phyloP scores from a whole-genome alignment of 2,329 filamentous ascomycete species.

The Stachybotrys elegans region DNA sequence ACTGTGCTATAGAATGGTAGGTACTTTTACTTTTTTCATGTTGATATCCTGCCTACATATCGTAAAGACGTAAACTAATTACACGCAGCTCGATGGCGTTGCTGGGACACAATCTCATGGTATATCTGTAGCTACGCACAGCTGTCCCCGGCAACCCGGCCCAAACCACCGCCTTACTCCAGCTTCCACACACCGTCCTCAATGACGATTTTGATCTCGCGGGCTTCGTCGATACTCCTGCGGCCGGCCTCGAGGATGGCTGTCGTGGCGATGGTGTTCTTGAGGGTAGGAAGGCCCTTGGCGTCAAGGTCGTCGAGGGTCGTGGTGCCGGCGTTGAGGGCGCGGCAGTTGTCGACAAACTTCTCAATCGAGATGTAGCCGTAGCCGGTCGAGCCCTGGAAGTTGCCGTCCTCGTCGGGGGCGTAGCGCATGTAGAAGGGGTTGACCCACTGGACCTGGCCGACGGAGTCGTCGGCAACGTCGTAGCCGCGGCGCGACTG shows the following conservation, averaged over 20 bases:
- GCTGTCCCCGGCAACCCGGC: not conserved
- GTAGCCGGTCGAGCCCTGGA: slow-evolving; percentile 84
- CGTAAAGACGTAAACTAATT: too few relatives aligned
- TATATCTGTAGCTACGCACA: too few relatives aligned
- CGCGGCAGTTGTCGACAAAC: slow-evolving; percentile 81
- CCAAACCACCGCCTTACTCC: slow-evolving; percentile 25
- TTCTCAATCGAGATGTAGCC: slow-evolving; percentile 95
- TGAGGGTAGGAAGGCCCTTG: slow-evolving; percentile 76
- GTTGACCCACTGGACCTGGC: slow-evolving; percentile 79
- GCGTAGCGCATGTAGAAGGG: slow-evolving; percentile 96
- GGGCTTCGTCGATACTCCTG: slow-evolving; percentile 75
- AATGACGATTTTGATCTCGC: slow-evolving; percentile 69
- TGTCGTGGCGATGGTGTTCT: slow-evolving; percentile 86
- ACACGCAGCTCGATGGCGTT: too few relatives aligned
- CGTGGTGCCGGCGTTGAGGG: slow-evolving; percentile 68
- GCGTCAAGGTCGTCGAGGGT: slow-evolving; percentile 73
- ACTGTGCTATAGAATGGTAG: too few relatives aligned
- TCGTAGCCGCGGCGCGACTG: slow-evolving; percentile 95
- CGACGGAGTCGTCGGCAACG: slow-evolving; percentile 73
- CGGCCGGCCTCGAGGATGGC: slow-evolving; percentile 87
- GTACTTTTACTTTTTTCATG: too few relatives aligned
- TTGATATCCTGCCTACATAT: too few relatives aligned
- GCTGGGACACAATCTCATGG: too few relatives aligned
- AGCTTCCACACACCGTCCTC: slow-evolving; percentile 65
- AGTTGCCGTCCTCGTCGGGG: slow-evolving; percentile 92